phyloP scores from a whole-genome alignment of 176 grass and related monocot genomes.

The Zoysia japonica region DNA sequence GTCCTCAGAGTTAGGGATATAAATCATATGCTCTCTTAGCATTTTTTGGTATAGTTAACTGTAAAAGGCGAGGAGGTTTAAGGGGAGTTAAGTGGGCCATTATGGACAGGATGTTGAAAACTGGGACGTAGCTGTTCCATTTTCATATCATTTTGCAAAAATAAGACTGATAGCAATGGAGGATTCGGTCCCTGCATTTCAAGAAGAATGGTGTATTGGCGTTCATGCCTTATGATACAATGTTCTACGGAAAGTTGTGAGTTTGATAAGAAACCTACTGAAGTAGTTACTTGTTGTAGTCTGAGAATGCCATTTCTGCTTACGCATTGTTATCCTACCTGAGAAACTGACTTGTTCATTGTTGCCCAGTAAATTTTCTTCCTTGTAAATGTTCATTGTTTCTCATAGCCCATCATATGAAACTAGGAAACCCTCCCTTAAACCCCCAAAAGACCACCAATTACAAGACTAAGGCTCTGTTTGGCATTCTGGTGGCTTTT shows the following conservation, averaged over 20 bases:
- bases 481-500: no score
- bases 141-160: neutral
- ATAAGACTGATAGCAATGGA: neutral
- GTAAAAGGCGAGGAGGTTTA: no score
- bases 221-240: neutral
- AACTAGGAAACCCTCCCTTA: neutral
- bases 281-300: neutral
- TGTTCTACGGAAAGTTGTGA: neutral
- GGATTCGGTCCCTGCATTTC: neutral
- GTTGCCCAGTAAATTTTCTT: neutral
- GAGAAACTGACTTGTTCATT: neutral
- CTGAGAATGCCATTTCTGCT: neutral
- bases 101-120: neutral
- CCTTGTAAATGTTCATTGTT: neutral
- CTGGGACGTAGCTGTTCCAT: neutral
- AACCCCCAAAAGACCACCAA: slow-evolving; percentile 18
- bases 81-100: neutral
- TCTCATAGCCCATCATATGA: no score
- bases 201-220: no score
- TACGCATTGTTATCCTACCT: neutral
- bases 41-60: neutral
- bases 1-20: neutral
- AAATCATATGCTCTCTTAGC: neutral
- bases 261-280: neutral
- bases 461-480: neutral